Evolutionary conservation across 352 stramenopile genomes (phyloP), one percentile per base, ranked within the genome.

Genomic region (Phytophthora europaea): DNA sequence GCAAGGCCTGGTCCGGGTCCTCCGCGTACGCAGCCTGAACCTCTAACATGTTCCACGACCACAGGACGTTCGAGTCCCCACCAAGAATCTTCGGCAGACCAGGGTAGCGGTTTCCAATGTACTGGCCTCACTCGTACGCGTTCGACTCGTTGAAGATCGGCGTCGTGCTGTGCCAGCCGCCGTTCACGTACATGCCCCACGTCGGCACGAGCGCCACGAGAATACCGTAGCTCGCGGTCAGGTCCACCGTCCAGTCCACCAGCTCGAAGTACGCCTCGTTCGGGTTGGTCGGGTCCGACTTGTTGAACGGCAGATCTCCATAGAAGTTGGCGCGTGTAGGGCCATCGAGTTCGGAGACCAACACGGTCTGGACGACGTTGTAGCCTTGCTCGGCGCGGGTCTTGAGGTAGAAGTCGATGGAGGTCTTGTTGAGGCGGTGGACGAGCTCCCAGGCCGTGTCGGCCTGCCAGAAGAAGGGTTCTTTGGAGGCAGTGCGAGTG

Each of bases 271-370:
- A 77, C 1, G 33, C 60, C 18, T 77, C 70, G 40, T 70, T 73
- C 16, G 65, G 64, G 20, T 66, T 40, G 6, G 52, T 67, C 23
- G 70, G 52, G 59, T 77, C 70, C 52, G 65, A 73, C 36, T 70
- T 47, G 59, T 77, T 77, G 54, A 65, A 70, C 20, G 70, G 70
- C 31, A 77, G 28, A 23, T 68, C 70, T 5, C 70, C 70, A 10
- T 75, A 77, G 59, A 77, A 77, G 48, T 73, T 77, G 6, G 56
- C n/a, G 48, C 54, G 65, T 12, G 70, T 77, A 10, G 70, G 65
- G 43, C 64, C 70, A 33, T 73, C 65, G 4, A 65, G 33, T 47
- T 72, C 70, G 12, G 64, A 57, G 58, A 76, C 36, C 20, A 76
- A 50, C 0, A 72, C 69, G 12, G 56, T 68, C 69, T 65, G 69